Base-by-base conservation (phyloP, 495 filamentous ascomycete species). In the Staphylotrichum longicolle region DNA sequence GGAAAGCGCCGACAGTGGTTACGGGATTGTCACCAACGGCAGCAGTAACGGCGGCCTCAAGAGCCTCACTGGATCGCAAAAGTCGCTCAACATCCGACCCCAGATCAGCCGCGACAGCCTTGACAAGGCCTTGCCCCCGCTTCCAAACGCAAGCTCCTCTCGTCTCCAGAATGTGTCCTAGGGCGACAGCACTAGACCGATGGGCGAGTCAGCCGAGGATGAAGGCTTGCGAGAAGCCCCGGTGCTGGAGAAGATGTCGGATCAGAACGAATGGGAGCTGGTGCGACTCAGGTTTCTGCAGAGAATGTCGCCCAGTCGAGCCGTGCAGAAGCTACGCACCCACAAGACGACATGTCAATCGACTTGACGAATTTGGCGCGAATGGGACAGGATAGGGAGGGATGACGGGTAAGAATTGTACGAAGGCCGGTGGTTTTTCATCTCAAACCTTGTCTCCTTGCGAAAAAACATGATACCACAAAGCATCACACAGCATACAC, bases 111-210 rank as follows among this genome's bases (percentile, higher is more conserved):
- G 77, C 6, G 74, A 78, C 32, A 77, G 77, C 53, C 68, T 78
- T 9, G 82, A 85, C 39, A 86, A 86, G 68, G 81, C 79, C 7
- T 62, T 86, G 8, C 83, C 84, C 10, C 79, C 83, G 7, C 65
- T 84, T 12, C 83, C 84, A 7, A 72, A 58, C 14, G 68, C 44
- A 2, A 37, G 59, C 44, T 40, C 58, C 3, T 32, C 63, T 9
- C 41, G 58, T 33, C 8, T 55, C 4, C 58, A 62, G 32, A 47
- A 48, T 37, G 56, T 63, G 37, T 66, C 63, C 47, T 72, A 74
- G 68, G 41, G 54, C 48, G 69, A 62, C 30, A 44, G 49, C 45
- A 46, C 35, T 12, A 34, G 39, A 41, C 33, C 42, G 12, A 42
- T 62, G 64, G 64, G 53, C 63, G 69, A 69, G 55, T 10, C 12